A percentile compares a stretch with the other conserved stretches of the same genome.
Evolutionary conservation across 106 monocot species (phyloP).

Genomic region (Amphibolis antarctica): DNA sequence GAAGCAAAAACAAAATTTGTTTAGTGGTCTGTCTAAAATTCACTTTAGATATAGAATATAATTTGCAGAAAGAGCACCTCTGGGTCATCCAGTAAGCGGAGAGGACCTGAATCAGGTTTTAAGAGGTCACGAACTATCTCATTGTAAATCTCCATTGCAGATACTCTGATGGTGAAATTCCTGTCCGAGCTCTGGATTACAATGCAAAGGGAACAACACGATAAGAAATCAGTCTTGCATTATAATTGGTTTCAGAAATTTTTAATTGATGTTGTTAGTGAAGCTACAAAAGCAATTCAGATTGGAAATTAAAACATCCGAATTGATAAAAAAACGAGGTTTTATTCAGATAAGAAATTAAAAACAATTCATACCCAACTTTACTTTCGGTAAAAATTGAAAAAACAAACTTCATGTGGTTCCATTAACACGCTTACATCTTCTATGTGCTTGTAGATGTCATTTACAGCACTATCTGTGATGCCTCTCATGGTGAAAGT

Average conservation of each 20-base stretch:
- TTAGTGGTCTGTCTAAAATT: neutral
- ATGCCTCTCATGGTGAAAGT: constrained; percentile 90
- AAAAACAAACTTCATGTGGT: neutral
- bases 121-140: constrained; percentile 81
- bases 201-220: constrained; percentile 1
- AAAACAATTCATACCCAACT: neutral
- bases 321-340: too few relatives aligned
- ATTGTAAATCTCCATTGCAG: constrained; percentile 97
- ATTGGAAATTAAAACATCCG: neutral
- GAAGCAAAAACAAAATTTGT: neutral
- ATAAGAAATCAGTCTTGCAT: neutral
- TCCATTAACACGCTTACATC: constrained; percentile 45
- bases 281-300: too few relatives aligned
- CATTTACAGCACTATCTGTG: constrained; percentile 78
- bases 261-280: too few relatives aligned
- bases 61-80: constrained; percentile 51
- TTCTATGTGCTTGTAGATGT: constrained; percentile 81
- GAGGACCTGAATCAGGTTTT: constrained; percentile 74
- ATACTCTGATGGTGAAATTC: constrained; percentile 70
- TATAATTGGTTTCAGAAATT: neutral
- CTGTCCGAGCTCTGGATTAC: constrained; percentile 55
- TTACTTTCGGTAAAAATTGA: neutral
- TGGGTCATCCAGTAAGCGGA: constrained; percentile 92
- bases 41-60: neutral
- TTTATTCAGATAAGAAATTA: too few relatives aligned